Evolutionary conservation across 116 monocot genomes (phyloP), one percentile per base, ranked within the genome.

Genomic region (Cymodocea nodosa): DNA sequence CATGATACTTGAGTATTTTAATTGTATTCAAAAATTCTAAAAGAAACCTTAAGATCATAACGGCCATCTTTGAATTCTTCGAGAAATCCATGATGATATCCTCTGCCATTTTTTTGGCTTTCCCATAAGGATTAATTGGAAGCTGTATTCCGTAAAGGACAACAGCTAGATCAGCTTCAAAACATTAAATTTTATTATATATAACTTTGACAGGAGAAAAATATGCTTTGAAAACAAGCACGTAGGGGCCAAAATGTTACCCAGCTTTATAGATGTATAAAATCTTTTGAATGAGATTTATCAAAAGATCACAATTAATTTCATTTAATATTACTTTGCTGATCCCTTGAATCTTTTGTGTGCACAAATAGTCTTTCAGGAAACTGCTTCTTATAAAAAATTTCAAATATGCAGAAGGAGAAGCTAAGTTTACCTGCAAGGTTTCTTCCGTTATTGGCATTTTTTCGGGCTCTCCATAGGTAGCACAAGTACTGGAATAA

Each of bases 391-490:
- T 8, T 44, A 11, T 44, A 44, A 44, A 44, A 6, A 44, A 8
- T 44, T 44, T 11, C 44, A 44, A 11, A 44, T 44, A 44, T 3
- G 44, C 44, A 11, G 44, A 44, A 44, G 44, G 11, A 2, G 14
- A 12, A 22, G 57, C 57, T 22, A 13, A 36, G 34, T 79, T 48
- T 64, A 97, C 95, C 87, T 97, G 95, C 50, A 83, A 85, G 24
- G 95, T 97, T 78, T 61, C 70, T 77, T 97, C 95, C 34, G 95
- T 97, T 68, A 97, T 97, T 13, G 95, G 95, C 95, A 97, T 97
- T 67, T 87, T 84, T 40, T 97, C 68, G 49, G 95, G 95, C 61
- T 97, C 87, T 70, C 95, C 95, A 82, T 97, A 97, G 50, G 95
- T 97, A 9, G 95, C 95, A 75, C 95, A 97, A 65, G 95, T 97